Percentiles rank a stretch among this genome's conserved stretches.
These are phyloP conservation scores for Globisporangium viniferum DNA, from an alignment of 352 stramenopile genomes.

Conservation along the genomic window DNA sequence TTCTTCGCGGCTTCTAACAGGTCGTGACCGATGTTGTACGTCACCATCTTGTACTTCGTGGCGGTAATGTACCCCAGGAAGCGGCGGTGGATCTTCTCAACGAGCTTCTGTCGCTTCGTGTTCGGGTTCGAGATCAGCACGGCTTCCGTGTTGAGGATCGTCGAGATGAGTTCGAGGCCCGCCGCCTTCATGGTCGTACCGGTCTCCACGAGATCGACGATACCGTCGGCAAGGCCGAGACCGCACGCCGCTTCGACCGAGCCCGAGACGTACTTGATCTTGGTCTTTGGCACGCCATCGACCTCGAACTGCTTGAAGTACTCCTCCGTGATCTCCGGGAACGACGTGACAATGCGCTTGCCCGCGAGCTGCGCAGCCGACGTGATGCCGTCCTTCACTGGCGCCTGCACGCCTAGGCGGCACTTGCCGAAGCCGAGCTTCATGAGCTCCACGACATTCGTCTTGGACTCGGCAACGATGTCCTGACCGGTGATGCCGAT, in stretches of 20 bases:
- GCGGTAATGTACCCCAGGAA: conserved; percentile 97
- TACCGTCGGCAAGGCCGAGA: conserved; percentile 96
- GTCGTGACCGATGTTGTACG: conserved; percentile 95
- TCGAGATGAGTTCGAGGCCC: conserved; percentile 93
- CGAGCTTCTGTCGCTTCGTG: conserved; percentile 60
- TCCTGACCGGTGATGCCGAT: conserved; percentile 97
- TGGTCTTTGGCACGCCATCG: conserved; percentile 48
- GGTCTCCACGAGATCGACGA: conserved; percentile 99
- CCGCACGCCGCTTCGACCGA: conserved; percentile 97
- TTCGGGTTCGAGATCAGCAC: conserved; percentile 91
- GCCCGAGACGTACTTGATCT: conserved; percentile 97
- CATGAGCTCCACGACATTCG: conserved; percentile 91
- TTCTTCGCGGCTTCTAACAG: conserved; percentile 82
- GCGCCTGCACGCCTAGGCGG: conserved; percentile 93
- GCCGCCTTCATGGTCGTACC: conserved; percentile 98
- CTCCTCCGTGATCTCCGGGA: conserved; percentile 90
- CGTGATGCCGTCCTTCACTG: conserved; percentile 84
- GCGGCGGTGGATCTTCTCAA: conserved; percentile 88
- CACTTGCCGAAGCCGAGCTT: conserved; percentile 96
- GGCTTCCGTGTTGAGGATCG: conserved; percentile 91
- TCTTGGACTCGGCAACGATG: conserved; percentile 91
- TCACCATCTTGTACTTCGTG: conserved; percentile 97
- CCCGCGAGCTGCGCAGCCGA: conserved; percentile 85
- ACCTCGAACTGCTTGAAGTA: conserved; percentile 94
- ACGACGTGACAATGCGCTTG: conserved; percentile 98